Conservation (phyloP, 1,284 basidiomycete species). For the Phlebopus sp. region DNA sequence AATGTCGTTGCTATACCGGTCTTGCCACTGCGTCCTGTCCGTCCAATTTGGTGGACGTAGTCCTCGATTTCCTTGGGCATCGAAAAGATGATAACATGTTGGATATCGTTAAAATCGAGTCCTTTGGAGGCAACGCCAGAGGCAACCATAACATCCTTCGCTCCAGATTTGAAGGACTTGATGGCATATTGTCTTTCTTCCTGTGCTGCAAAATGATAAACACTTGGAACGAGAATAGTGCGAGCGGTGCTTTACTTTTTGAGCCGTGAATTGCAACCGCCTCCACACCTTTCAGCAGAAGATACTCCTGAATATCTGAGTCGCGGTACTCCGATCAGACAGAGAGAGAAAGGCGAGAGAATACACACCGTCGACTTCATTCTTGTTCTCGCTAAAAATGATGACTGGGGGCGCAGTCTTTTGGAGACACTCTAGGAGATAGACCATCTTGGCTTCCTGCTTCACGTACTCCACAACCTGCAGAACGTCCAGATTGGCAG, state of each 20-base stretch:
- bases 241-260: slow-evolving; percentile 62
- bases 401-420: slow-evolving; percentile 99
- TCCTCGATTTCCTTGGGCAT: slow-evolving; percentile 99
- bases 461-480: slow-evolving; percentile 99
- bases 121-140: slow-evolving; percentile 97
- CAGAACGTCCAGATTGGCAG: slow-evolving; percentile 94
- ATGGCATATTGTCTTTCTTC: slow-evolving; percentile 99
- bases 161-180: slow-evolving; percentile 93
- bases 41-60: slow-evolving; percentile 97
- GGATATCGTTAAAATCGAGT: slow-evolving; percentile 97
- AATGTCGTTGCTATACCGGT: slow-evolving; percentile 99
- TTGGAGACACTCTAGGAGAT: slow-evolving; percentile 94
- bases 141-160: slow-evolving; percentile 99
- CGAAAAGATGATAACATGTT: slow-evolving; percentile 95
- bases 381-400: slow-evolving; percentile 98
- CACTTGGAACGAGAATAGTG: background rate
- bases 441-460: slow-evolving; percentile 99
- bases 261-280: slow-evolving; percentile 98
- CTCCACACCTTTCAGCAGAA: slow-evolving; percentile 95
- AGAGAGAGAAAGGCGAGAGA: background rate
- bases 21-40: slow-evolving; percentile 96
- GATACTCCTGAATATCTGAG: slow-evolving; percentile 95
- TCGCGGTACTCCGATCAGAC: slow-evolving; percentile 5
- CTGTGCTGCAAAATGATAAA: slow-evolving; percentile 59
- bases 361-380: slow-evolving; percentile 89